phyloP scores from a whole-genome alignment of 306 rosid genomes.

The Comarum palustre region DNA sequence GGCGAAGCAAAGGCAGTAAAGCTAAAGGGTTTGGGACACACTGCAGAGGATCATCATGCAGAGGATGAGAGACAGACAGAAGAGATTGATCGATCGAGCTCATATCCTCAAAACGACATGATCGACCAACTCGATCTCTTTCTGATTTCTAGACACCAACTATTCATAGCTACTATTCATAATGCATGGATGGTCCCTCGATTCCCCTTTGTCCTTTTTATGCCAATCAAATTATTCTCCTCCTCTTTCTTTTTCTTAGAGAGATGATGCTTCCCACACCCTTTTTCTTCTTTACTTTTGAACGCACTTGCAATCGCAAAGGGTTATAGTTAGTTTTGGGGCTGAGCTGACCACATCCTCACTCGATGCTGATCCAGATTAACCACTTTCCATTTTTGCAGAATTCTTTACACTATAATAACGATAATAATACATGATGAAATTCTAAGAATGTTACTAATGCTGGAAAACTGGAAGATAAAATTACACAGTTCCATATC shows the following conservation, averaged over 20 bases:
- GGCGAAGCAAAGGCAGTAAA: background rate
- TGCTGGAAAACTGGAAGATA: too few species aligned
- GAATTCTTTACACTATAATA: background rate
- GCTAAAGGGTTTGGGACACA: background rate
- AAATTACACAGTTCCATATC: too few species aligned
- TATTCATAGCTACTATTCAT: conserved; percentile 4
- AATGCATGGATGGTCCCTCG: conserved; percentile 31
- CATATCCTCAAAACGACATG: conserved; percentile 9
- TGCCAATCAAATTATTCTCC: conserved; percentile 28
- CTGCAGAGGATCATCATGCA: too few species aligned
- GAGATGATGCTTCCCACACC: conserved; percentile 30
- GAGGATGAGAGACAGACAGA: background rate
- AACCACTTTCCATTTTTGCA: background rate
- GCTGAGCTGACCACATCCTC: conserved; percentile 3
- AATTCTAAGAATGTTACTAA: too few species aligned
- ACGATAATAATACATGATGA: background rate
- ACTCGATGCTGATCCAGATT: background rate
- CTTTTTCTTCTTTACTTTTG: conserved; percentile 32
- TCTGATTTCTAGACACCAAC: background rate
- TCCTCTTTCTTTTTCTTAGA: conserved; percentile 26
- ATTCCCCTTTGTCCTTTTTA: conserved; percentile 25
- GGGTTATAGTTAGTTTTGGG: background rate
- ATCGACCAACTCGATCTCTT: conserved; percentile 17
- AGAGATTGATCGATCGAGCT: background rate
- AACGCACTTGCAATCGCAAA: conserved; percentile 39